Percentiles rank a stretch among this genome's conserved stretches.
Conservation (phyloP, 2,329 filamentous ascomycete species). For the Fragosphaeria purpurea region DNA sequence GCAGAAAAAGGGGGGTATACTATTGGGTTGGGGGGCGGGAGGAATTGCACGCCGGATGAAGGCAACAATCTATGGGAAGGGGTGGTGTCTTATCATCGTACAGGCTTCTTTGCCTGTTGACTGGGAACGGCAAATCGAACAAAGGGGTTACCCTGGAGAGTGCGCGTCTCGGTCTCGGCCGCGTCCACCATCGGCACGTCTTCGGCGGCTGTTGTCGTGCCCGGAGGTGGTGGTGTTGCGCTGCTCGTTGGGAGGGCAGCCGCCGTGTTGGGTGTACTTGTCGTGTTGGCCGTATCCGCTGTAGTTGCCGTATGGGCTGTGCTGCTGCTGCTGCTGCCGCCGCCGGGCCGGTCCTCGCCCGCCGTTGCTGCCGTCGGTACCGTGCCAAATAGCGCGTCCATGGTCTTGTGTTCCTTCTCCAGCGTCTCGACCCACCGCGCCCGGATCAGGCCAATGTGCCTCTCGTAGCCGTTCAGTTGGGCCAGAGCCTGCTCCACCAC, state of each 20-base stretch:
- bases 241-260: no score
- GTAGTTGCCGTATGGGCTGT: not conserved
- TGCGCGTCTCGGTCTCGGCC: no score
- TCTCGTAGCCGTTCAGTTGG: conserved; percentile 16
- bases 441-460: conserved; percentile 15
- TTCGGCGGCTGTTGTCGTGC: not conserved
- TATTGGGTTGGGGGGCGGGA: no score
- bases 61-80: not conserved
- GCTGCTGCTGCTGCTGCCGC: not conserved
- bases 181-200: not conserved
- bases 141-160: no score
- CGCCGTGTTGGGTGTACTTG: no score
- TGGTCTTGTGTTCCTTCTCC: conserved; percentile 16
- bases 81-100: no score
- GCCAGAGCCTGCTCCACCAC: conserved; percentile 12
- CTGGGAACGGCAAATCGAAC: no score
- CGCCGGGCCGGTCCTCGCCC: not conserved
- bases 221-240: no score
- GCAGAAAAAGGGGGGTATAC: no score
- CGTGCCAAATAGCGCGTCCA: conserved; percentile 13
- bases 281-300: not conserved
- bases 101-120: no score
- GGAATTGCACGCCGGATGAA: not conserved
- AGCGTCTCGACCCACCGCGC: conserved; percentile 12
- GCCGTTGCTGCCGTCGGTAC: not conserved